phyloP scores from a whole-genome alignment of 164 flowering plant genomes.

The Warburgia ugandensis region DNA sequence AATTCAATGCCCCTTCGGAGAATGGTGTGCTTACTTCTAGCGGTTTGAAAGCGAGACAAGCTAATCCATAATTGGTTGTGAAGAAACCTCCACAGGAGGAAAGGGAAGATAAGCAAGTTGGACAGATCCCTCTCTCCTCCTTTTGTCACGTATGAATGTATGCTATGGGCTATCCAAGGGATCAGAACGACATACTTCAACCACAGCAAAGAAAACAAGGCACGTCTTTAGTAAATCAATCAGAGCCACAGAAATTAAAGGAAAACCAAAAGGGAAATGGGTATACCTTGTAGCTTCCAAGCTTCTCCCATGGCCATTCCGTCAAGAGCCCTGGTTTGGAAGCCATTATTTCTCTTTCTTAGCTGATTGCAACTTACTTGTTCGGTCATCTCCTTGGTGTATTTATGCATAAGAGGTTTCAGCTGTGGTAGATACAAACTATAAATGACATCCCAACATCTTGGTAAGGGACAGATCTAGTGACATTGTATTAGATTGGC shows the following conservation, averaged over 20 bases:
- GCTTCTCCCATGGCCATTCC: conserved; percentile 36
- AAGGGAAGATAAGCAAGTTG: conserved; percentile 2
- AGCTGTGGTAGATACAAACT: too few relatives aligned
- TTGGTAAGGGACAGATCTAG: too few relatives aligned
- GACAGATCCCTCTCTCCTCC: conserved; percentile 6
- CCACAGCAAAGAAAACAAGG: background rate
- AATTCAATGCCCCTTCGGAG: conserved; percentile 28
- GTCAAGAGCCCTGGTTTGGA: conserved; percentile 31
- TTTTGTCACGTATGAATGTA: conserved; percentile 1
- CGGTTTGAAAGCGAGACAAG: conserved; percentile 17
- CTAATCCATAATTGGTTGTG: conserved; percentile 17
- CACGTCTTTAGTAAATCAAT: background rate
- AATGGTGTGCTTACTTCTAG: conserved; percentile 18
- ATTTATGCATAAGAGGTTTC: too few relatives aligned
- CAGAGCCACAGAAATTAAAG: background rate
- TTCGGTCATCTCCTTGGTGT: too few relatives aligned
- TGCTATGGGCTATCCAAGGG: conserved; percentile 7
- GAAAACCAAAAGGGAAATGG: background rate
- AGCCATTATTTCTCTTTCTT: conserved; percentile 18
- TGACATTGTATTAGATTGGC: too few relatives aligned
- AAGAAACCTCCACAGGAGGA: conserved; percentile 8
- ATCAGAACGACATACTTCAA: conserved; percentile 9
- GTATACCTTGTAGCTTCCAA: conserved; percentile 29
- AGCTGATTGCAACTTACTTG: too few relatives aligned
- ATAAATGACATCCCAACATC: too few relatives aligned